Evolutionary conservation across 129 eudicot genomes (phyloP).

Genomic region (Flaveria sonorensis): DNA sequence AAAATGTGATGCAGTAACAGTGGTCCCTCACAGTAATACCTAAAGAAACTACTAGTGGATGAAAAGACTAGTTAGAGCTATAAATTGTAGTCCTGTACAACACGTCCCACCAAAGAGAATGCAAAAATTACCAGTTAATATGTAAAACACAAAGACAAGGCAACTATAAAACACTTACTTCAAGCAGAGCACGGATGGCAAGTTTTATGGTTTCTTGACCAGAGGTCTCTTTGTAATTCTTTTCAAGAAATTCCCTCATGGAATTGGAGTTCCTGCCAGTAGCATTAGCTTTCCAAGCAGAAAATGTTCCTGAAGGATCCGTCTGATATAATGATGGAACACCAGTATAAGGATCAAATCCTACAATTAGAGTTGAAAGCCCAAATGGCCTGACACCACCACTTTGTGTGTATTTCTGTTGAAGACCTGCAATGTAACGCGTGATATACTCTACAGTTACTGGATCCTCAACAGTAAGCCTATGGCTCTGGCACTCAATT

Average conservation of each 20-base stretch:
- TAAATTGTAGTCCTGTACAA: neutral
- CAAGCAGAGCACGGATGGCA: conserved; percentile 87
- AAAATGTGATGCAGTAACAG: neutral
- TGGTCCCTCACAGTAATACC: neutral
- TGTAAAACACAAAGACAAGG: neutral
- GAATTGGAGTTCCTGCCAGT: conserved; percentile 96
- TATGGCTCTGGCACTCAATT: conserved; percentile 76
- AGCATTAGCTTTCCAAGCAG: conserved; percentile 97
- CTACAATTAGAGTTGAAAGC: conserved; percentile 86
- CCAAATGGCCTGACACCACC: conserved; percentile 99
- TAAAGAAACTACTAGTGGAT: neutral
- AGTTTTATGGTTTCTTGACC: conserved; percentile 89
- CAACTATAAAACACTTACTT: conserved; percentile 48
- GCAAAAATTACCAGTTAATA: conserved; percentile 8
- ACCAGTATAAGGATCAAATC: conserved; percentile 84
- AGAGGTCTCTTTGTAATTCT: conserved; percentile 90
- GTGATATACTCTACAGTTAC: conserved; percentile 85
- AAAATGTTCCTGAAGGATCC: conserved; percentile 93
- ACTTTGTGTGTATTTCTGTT: conserved; percentile 89
- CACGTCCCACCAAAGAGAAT: conserved; percentile 12
- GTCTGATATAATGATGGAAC: conserved; percentile 88
- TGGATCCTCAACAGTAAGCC: conserved; percentile 77
- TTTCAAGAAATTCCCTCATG: conserved; percentile 81
- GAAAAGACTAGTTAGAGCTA: neutral
- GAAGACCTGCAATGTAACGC: conserved; percentile 87